Evolutionary conservation across 495 filamentous ascomycete species (phyloP).

Genomic region (Cudoniella acicularis): DNA sequence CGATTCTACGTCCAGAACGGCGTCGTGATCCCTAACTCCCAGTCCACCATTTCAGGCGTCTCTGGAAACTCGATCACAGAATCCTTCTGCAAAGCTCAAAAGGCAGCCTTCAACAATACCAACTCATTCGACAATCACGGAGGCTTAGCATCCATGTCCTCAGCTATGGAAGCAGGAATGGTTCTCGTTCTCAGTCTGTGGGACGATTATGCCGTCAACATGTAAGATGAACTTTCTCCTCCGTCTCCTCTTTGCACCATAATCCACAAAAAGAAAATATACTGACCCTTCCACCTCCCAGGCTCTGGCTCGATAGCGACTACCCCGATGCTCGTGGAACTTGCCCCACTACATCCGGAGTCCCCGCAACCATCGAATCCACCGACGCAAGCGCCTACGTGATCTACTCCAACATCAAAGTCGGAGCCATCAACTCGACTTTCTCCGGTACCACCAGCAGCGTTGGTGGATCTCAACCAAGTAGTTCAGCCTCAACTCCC

Average conservation of each 20-base stretch:
- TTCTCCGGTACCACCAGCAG: slow-evolving; percentile 20
- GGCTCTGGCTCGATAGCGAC: slow-evolving; percentile 79
- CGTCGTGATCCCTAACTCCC: slow-evolving; percentile 28
- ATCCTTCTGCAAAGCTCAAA: slow-evolving; percentile 56
- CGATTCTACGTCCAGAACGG: slow-evolving; percentile 54
- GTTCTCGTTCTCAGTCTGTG: slow-evolving; percentile 66
- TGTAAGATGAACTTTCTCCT: no score
- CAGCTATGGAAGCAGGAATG: slow-evolving; percentile 52
- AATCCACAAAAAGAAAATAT: no score
- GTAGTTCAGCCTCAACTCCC: background rate
- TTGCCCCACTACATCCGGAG: slow-evolving; percentile 58
- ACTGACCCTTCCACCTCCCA: no score
- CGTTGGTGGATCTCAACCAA: background rate
- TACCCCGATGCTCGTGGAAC: slow-evolving; percentile 66
- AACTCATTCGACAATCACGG: slow-evolving; percentile 51
- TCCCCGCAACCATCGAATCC: slow-evolving; percentile 54
- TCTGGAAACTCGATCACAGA: slow-evolving; percentile 55
- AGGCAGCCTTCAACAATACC: slow-evolving; percentile 56
- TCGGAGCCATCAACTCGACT: slow-evolving; percentile 58
- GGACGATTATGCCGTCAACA: slow-evolving; percentile 72
- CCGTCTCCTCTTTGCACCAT: no score
- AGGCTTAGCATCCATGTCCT: slow-evolving; percentile 53
- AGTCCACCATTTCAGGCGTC: slow-evolving; percentile 48
- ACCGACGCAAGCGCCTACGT: slow-evolving; percentile 51
- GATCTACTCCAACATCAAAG: slow-evolving; percentile 61